These are phyloP conservation scores for Ustilago bromivora DNA, from an alignment of 1,284 basidiomycete species.

Conservation along the genomic window DNA sequence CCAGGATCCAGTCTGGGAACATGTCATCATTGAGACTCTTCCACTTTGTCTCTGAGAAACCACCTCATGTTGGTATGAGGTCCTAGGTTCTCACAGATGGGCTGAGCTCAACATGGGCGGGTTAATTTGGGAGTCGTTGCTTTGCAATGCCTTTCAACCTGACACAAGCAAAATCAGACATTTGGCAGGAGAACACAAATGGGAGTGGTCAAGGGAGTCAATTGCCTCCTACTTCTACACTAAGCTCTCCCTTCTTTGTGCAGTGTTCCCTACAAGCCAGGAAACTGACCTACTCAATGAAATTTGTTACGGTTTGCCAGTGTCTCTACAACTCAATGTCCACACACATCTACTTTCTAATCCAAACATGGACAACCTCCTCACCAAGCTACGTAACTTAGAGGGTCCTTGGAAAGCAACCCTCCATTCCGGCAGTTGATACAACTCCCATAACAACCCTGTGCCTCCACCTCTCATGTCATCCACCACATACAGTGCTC, in stretches of 20 bases:
- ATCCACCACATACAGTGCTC: no score
- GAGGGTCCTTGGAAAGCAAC: no score
- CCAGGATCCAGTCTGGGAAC: background rate
- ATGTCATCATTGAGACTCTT: background rate
- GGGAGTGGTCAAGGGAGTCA: background rate
- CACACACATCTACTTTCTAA: no score
- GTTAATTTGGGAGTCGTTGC: background rate
- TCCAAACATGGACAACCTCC: no score
- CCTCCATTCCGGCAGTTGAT: no score
- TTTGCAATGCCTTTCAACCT: background rate
- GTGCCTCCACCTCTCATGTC: no score
- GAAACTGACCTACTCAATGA: background rate
- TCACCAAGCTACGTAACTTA: no score
- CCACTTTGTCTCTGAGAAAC: background rate
- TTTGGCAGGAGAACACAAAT: background rate
- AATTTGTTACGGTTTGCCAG: no score
- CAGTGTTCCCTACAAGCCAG: background rate
- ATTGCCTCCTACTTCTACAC: background rate
- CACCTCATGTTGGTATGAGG: slow-evolving; percentile 1
- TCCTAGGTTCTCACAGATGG: background rate
- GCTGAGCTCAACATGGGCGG: background rate
- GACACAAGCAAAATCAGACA: background rate
- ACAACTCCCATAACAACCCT: no score
- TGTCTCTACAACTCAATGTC: no score
- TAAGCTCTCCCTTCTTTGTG: no score